Conservation (phyloP, 768 basidiomycete species). For the Lepiota brunneoincarnata region DNA sequence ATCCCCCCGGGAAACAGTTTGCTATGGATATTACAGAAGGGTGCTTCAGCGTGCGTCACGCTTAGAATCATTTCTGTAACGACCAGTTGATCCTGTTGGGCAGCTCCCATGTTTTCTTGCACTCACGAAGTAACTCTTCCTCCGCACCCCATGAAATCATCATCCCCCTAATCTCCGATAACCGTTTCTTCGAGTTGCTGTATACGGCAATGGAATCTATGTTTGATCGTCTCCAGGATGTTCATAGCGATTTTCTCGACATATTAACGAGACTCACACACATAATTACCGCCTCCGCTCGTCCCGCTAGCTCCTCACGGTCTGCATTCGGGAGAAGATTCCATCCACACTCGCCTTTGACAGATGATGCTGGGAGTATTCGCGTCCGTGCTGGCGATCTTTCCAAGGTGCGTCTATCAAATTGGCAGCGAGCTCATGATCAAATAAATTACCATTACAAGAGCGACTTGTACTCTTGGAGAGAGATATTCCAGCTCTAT, state of each 20-base stretch:
- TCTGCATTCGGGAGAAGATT: constrained; percentile 21
- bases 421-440: neutral
- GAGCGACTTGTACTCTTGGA: constrained; percentile 83
- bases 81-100: neutral
- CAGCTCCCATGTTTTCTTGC: neutral
- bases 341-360: constrained; percentile 43
- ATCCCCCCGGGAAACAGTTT: constrained; percentile 8
- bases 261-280: constrained; percentile 36
- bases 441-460: constrained; percentile 14
- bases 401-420: constrained; percentile 19
- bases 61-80: neutral
- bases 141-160: constrained; percentile 46
- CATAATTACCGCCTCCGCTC: constrained; percentile 37
- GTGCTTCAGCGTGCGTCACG: constrained; percentile 1
- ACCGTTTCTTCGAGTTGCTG: constrained; percentile 77
- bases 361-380: constrained; percentile 34
- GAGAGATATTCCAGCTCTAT: constrained; percentile 87
- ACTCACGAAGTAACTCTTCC: constrained; percentile 9
- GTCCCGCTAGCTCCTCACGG: constrained; percentile 36
- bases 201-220: constrained; percentile 55
- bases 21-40: constrained; percentile 19
- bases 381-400: constrained; percentile 20
- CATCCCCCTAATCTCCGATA: constrained; percentile 78
- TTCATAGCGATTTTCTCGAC: constrained; percentile 49
- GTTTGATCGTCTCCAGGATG: constrained; percentile 41